Base-by-base conservation (phyloP, 1,284 basidiomycete genomes). In the Uromyces viciae-fabae region DNA sequence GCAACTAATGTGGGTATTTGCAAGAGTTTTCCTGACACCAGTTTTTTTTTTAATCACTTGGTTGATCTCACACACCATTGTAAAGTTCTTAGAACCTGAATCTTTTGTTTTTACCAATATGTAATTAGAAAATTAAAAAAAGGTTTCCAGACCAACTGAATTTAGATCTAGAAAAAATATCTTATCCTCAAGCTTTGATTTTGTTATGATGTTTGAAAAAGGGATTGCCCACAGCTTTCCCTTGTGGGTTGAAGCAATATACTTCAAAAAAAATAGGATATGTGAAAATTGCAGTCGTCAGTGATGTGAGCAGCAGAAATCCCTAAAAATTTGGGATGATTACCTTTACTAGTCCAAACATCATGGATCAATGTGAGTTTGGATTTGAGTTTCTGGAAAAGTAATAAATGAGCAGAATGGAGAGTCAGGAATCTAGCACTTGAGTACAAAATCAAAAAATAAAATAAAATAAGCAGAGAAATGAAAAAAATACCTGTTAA, bases 331-430 rank as follows among this genome's bases (percentile, higher is more conserved):
- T 43, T 33, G 19, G 31, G 43, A 3, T 25, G 43, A 15, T 33
- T 73, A 19, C 71, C 71, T 73, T 38, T 56, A 15, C n/a, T 40
- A 9, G 46, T 73, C 49, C 71, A 73, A 28, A 73, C 49, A 56
- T 73, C 49, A 11, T 73, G 71, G 33, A 73, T 73, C 11, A 73
- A 17, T 1, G 52, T 36, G 28, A 74, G 42, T 28, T 74, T 74
- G 15, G 52, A 58, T 1, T n/a, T 17, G 3, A 58, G 49, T 58
- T 40, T 8, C 72, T 74, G 54, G 0, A 38, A 74, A n/a, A n/a
- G 14, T 7, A 60, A 56, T n/a, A 28, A 3, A 28, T n/a, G 31
- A 3, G 54, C n/a, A 56, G 14, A 28, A 56, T n/a, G n/a, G n/a
- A n/a, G n/a, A n/a, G n/a, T n/a, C n/a, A n/a, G n/a, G n/a, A n/a